These are phyloP conservation scores for Sordariomycetes sp. DNA, from an alignment of 2,329 filamentous ascomycete genomes.

Conservation along the genomic window DNA sequence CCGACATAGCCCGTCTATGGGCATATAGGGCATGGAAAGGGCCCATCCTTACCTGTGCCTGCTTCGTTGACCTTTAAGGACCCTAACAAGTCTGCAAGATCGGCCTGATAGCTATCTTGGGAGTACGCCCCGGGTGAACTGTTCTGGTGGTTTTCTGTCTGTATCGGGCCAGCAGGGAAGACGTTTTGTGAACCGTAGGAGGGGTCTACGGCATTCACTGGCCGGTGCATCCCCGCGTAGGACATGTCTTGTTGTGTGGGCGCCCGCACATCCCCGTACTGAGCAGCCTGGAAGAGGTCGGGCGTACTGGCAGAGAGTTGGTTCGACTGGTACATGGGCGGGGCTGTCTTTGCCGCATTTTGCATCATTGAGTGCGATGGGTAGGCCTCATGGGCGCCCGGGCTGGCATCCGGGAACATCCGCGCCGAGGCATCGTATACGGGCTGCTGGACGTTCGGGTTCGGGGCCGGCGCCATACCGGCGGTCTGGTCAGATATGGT, in stretches of 20 bases:
- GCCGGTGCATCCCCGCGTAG: conserved; percentile 40
- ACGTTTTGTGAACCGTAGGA: conserved; percentile 36
- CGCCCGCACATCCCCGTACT: conserved; percentile 33
- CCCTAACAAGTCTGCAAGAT: conserved; percentile 72
- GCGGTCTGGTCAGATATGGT: background rate
- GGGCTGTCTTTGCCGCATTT: conserved; percentile 25
- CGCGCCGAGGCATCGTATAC: background rate
- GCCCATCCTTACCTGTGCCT: conserved; percentile 58
- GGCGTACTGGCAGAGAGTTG: conserved; percentile 33
- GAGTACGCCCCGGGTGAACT: conserved; percentile 41
- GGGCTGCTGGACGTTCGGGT: conserved; percentile 21
- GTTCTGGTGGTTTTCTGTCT: conserved; percentile 17
- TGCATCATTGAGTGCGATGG: conserved; percentile 28
- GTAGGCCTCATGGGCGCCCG: conserved; percentile 31
- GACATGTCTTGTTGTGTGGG: conserved; percentile 35
- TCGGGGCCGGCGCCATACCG: conserved; percentile 21
- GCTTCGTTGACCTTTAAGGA: conserved; percentile 79
- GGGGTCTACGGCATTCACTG: conserved; percentile 39
- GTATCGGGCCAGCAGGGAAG: conserved; percentile 41
- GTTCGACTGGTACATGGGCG: conserved; percentile 29
- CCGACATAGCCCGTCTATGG: background rate
- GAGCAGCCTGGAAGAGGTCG: conserved; percentile 33
- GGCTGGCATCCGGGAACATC: background rate
- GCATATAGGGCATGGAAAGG: background rate
- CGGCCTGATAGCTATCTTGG: conserved; percentile 55